phyloP scores from a whole-genome alignment of 148 eudicot genomes.

The Suaeda aralocaspica region DNA sequence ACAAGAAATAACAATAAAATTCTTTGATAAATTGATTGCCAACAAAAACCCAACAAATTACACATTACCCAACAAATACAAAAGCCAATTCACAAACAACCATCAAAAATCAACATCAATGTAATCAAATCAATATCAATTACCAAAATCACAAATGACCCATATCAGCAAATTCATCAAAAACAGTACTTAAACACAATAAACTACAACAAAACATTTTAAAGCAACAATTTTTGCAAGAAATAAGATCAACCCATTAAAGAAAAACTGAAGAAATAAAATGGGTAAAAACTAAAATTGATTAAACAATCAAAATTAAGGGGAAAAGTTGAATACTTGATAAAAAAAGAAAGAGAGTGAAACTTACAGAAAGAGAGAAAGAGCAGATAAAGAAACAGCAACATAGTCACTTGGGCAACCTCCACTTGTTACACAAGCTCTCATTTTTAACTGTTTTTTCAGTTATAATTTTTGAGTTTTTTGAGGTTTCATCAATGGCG shows the following conservation, averaged over 20 bases:
- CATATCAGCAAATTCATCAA: constrained; percentile 5
- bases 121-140: not conserved
- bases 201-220: too few species aligned
- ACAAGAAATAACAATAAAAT: not conserved
- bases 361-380: constrained; percentile 57
- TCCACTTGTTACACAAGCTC: constrained; percentile 53
- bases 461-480: not conserved
- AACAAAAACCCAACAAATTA: not conserved
- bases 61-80: not conserved
- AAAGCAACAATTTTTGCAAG: too few species aligned
- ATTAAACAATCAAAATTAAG: not conserved
- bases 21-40: not conserved
- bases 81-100: not conserved
- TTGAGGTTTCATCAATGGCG: constrained; percentile 1
- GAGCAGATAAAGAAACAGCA: constrained; percentile 50
- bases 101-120: not conserved
- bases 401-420: constrained; percentile 82
- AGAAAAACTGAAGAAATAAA: not conserved
- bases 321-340: too few species aligned
- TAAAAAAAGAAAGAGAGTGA: not conserved
- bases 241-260: constrained; percentile 16
- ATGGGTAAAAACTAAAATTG: not conserved
- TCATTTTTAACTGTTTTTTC: constrained; percentile 28
- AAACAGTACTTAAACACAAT: not conserved
- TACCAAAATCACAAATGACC: not conserved